phyloP scores from a whole-genome alignment of 495 filamentous ascomycete genomes.

The Lasiosphaeria hispida region DNA sequence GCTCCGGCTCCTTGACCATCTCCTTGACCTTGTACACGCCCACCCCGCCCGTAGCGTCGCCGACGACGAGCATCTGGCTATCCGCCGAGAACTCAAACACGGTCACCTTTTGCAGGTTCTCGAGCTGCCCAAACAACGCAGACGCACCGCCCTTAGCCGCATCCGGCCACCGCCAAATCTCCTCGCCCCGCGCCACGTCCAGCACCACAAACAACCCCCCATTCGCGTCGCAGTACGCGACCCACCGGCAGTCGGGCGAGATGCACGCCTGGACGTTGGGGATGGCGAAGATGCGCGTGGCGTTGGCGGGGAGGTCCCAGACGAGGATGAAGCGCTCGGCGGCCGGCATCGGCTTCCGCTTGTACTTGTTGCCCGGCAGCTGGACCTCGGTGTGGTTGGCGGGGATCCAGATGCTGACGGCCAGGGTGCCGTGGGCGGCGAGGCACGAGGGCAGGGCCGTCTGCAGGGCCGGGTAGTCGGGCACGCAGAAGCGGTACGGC shows the following conservation, averaged over 20 bases:
- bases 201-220: conserved; percentile 21
- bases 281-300: conserved; percentile 27
- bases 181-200: conserved; percentile 19
- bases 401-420: conserved; percentile 33
- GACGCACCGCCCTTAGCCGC: conserved; percentile 8
- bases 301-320: conserved; percentile 27
- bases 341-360: conserved; percentile 5
- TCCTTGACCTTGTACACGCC: conserved; percentile 27
- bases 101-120: conserved; percentile 21
- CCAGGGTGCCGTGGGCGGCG: conserved; percentile 20
- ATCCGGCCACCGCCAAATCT: conserved; percentile 31
- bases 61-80: conserved; percentile 25
- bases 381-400: conserved; percentile 24
- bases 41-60: conserved; percentile 22
- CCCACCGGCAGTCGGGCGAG: conserved; percentile 26
- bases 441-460: conserved; percentile 25
- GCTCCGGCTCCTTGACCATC: conserved; percentile 1
- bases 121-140: conserved; percentile 26
- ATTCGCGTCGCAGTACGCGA: conserved; percentile 28
- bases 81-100: conserved; percentile 33
- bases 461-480: conserved; percentile 25
- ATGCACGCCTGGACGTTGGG: conserved; percentile 30
- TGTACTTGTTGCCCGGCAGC: conserved; percentile 19
- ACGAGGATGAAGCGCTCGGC: conserved; percentile 25
- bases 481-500: conserved; percentile 25